A percentile compares a stretch with the other conserved stretches of the same genome.
Conservation (phyloP, 176 grass and related monocot genomes). For the Paspalum notatum region DNA sequence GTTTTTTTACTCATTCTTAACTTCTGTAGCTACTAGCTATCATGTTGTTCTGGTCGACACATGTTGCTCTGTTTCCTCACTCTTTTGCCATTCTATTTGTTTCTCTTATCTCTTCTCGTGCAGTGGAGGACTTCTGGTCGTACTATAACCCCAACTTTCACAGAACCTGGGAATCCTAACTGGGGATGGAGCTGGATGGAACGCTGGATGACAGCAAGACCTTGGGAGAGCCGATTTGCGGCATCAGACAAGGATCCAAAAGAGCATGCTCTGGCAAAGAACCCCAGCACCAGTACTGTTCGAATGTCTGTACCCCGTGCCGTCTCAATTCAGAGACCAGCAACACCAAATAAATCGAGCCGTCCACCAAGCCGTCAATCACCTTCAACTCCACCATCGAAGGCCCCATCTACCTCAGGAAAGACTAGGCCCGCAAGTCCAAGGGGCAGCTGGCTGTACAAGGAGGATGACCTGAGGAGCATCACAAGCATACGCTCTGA, state of each 20-base stretch:
- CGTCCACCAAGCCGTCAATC: constrained; percentile 66
- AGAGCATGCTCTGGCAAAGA: constrained; percentile 38
- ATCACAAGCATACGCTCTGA: constrained; percentile 82
- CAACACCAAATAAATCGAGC: constrained; percentile 59
- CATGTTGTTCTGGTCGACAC: background rate
- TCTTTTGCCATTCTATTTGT: background rate
- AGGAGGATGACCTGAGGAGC: constrained; percentile 81
- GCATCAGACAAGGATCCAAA: constrained; percentile 61
- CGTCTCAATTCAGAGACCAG: constrained; percentile 47
- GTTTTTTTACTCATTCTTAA: background rate
- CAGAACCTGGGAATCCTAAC: constrained; percentile 76
- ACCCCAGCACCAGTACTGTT: background rate
- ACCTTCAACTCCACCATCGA: constrained; percentile 70
- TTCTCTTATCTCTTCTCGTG: background rate
- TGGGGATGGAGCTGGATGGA: constrained; percentile 99
- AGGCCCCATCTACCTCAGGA: constrained; percentile 41
- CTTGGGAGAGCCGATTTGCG: constrained; percentile 57
- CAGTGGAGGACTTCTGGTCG: constrained; percentile 82
- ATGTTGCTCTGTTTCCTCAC: background rate
- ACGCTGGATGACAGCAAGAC: constrained; percentile 81
- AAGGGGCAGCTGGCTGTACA: constrained; percentile 54
- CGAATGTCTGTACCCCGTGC: constrained; percentile 36
- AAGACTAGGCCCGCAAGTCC: constrained; percentile 72
- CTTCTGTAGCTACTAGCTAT: background rate
- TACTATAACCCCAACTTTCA: constrained; percentile 62